Evolutionary conservation across 768 basidiomycete genomes (phyloP).

Genomic region (Xerocomellus dryophilus): DNA sequence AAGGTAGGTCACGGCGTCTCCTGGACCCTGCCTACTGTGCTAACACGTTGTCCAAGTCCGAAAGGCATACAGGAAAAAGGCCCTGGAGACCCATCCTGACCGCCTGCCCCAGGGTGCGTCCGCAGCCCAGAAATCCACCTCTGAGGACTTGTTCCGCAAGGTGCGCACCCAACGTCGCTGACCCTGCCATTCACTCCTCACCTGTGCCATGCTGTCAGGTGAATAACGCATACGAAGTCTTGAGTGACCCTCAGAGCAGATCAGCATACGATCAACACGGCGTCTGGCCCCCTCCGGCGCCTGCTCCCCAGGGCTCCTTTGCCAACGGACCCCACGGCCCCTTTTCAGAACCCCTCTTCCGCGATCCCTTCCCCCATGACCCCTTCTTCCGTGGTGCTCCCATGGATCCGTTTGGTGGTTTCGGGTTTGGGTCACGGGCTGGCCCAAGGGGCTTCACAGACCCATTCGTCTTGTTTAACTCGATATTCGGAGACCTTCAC

Average conservation of each 20-base stretch:
- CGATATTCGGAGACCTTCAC: conserved; percentile 58
- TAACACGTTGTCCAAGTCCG: conserved; percentile 47
- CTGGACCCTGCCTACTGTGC: not conserved
- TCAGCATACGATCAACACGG: conserved; percentile 68
- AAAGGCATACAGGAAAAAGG: conserved; percentile 73
- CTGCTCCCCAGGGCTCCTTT: conserved; percentile 12
- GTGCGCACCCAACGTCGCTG: conserved; percentile 19
- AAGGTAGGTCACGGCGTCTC: conserved; percentile 47
- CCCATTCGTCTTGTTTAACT: conserved; percentile 71
- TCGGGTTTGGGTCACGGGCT: conserved; percentile 18
- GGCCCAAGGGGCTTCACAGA: conserved; percentile 52
- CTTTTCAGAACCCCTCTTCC: conserved; percentile 22
- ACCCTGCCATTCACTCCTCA: not conserved
- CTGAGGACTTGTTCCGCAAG: conserved; percentile 57
- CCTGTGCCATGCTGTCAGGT: conserved; percentile 40
- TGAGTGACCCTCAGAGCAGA: conserved; percentile 60
- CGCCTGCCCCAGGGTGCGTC: conserved; percentile 57
- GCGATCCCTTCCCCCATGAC: conserved; percentile 10
- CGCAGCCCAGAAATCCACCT: conserved; percentile 50
- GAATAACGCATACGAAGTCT: conserved; percentile 75
- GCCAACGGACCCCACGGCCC: conserved; percentile 15
- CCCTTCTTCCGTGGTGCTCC: conserved; percentile 23
- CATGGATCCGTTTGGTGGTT: conserved; percentile 27
- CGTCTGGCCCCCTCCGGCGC: conserved; percentile 66
- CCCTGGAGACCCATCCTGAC: conserved; percentile 75